Conservation (phyloP, 257 asterid genomes). For the Lantana camara region DNA sequence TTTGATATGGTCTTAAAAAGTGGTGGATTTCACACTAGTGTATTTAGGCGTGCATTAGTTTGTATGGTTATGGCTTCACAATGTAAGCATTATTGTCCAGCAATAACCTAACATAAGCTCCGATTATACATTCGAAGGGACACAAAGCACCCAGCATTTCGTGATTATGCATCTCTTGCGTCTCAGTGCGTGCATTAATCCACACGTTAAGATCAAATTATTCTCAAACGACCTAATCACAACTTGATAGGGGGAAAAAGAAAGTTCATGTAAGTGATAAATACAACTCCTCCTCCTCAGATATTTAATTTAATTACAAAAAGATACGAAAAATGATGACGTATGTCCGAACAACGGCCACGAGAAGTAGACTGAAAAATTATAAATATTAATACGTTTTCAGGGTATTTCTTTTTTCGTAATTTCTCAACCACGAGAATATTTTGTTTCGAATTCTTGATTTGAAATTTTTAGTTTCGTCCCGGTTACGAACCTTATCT, state of each 20-base stretch:
- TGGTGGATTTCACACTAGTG: neutral
- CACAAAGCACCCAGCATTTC: slow-evolving; percentile 11
- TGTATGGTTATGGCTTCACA: slow-evolving; percentile 17
- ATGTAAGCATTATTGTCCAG: neutral
- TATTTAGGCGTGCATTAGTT: neutral
- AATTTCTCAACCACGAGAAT: no score
- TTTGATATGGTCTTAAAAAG: slow-evolving; percentile 19
- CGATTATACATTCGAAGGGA: neutral
- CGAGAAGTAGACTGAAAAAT: no score
- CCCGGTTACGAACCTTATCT: neutral
- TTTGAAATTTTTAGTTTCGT: no score
- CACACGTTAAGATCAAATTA: slow-evolving; percentile 20
- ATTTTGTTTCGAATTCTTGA: no score
- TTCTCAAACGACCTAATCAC: neutral
- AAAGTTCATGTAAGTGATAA: no score
- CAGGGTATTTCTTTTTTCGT: no score
- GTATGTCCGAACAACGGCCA: no score
- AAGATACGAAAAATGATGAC: no score
- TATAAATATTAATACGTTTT: no score
- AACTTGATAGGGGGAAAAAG: no score
- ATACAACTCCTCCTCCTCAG: no score
- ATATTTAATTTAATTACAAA: no score
- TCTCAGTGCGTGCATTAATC: slow-evolving; percentile 23
- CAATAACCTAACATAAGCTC: slow-evolving; percentile 12
- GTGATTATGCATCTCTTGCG: slow-evolving; percentile 4